Evolutionary conservation across 805 yeast genomes (phyloP), one percentile per base, ranked within the genome.

Genomic region (Kodamaea jinghongensis): DNA sequence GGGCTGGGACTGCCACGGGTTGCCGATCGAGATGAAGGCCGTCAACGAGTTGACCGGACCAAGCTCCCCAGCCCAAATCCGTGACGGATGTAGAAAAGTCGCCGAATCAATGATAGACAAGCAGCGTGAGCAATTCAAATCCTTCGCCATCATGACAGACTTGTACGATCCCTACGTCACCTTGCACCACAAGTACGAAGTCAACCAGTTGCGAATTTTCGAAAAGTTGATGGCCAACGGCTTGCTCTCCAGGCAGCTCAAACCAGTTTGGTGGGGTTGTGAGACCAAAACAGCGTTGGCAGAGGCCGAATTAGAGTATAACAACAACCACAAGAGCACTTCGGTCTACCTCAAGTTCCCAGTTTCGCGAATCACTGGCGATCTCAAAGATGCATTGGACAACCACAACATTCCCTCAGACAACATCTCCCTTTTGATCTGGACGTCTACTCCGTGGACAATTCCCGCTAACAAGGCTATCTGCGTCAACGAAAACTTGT

Each of bases 391-490:
- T 1, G 27, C 38, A 32, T 43, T 41, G 30, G 39, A 27, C 2
- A 28, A 28, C 16, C 13, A 22, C 14, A 9, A 16, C 15, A 17
- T 35, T 26, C 25, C 17, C 14, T 17, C 31, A 4, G 35, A 52
- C 2, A 41, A 50, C 12, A 43, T 59, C 13, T 42, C 48, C n/a
- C 42, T 61, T 2, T 52, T 86, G 45, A 87, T 93, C 41, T 93
- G 99, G 99, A 93, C 99, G 0, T 90, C 96, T 1, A 93, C 99
- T 1, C 97, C 99, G 0, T 93, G 99, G 99, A 93, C 99, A 0
- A 70, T 93, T 23, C 86, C 87, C 4, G 82, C 96, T 0, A 93
- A 93, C 55, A 72, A 75, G 46, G 97, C 97, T 0, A 78, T 93
- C 31, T 82, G 93, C 32, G 72, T 84, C 30, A 79, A 87, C 52